Base-by-base conservation (phyloP, 768 basidiomycete genomes). In the Phaffia tasmanica region DNA sequence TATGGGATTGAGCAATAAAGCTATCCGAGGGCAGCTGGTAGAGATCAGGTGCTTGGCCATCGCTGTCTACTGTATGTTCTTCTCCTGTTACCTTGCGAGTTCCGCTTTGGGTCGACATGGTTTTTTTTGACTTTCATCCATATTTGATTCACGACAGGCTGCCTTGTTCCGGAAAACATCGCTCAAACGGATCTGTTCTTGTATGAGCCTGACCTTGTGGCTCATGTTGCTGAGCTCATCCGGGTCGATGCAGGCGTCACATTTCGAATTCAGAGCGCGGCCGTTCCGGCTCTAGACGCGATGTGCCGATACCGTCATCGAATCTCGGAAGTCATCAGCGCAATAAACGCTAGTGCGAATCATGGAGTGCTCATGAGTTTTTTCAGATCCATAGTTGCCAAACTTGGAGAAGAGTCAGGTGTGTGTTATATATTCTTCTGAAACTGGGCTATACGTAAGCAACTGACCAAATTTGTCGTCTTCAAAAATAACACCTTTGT, bases 321-420 rank as follows among this genome's bases (percentile, higher is more conserved):
- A 74, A 81, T 88, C 47, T 83, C 85, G 71, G 95, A 98, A 73
- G 89, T 94, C 49, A 77, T 95, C 56, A 85, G 86, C 5, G 86
- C 92, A 1, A 83, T 98, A 48, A 95, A 95, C 74, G 93, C 90
- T 29, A 90, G 90, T 54, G 90, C 97, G 63, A 95, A 91, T 72
- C 95, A 98, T 73, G 95, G 95, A 16, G 86, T 91, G 50, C 76
- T 99, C 29, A 89, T 98, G 86, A 86, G 87, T 32, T 79, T 92
- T 47, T 81, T 97, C 63, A 83, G 92, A 69, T 86, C 85, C 76
- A 87, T 88, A 27, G 85, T 89, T 21, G 75, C 80, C 21, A 86
- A 90, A 68, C 83, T 91, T 25, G 65, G 68, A 3, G 62, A 69
- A n/a, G 75, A 76, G 16, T 25, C 70, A 58, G 68, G 75, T 75